phyloP scores from a whole-genome alignment of 2,329 filamentous ascomycete species.

The Penicillium sp. region DNA sequence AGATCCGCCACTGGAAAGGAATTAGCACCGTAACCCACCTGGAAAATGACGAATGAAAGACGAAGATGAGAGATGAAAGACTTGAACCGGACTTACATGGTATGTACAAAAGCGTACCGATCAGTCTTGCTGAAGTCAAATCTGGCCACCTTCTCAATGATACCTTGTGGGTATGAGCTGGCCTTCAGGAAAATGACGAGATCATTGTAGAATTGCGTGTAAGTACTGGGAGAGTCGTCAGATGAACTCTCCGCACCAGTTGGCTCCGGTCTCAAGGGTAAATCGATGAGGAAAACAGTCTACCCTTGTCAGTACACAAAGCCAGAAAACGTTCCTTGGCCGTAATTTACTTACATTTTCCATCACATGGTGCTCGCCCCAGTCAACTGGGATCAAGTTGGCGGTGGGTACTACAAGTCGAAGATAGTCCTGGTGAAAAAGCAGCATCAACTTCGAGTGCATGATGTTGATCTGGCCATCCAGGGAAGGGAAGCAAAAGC shows the following conservation, averaged over 20 bases:
- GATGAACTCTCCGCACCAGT: conserved; percentile 17
- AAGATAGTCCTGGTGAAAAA: conserved; percentile 76
- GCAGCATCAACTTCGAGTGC: conserved; percentile 92
- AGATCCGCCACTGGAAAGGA: conserved; percentile 57
- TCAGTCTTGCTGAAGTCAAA: conserved; percentile 82
- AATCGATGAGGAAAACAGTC: conserved; percentile 89
- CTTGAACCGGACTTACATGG: conserved; percentile 65
- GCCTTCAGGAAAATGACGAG: conserved; percentile 72
- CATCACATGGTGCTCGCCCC: conserved; percentile 78
- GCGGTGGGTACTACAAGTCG: conserved; percentile 85
- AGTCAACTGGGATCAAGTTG: conserved; percentile 84
- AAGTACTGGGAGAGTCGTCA: not conserved
- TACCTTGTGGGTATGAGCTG: conserved; percentile 65
- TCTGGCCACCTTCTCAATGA: conserved; percentile 69
- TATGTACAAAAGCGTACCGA: conserved; percentile 79
- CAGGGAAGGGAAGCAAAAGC: conserved; percentile 82
- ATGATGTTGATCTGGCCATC: conserved; percentile 71
- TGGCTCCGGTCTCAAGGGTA: conserved; percentile 60
- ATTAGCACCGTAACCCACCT: conserved; percentile 4
- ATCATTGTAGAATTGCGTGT: conserved; percentile 68
- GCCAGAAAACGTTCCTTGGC: too few relatives aligned
- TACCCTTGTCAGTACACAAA: not conserved
- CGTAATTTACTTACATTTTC: conserved; percentile 72
- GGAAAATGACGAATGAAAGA: too few relatives aligned
- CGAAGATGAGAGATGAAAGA: too few relatives aligned